Evolutionary conservation across 345 rosid genomes (phyloP).

Genomic region (Rubroshorea leprosula): DNA sequence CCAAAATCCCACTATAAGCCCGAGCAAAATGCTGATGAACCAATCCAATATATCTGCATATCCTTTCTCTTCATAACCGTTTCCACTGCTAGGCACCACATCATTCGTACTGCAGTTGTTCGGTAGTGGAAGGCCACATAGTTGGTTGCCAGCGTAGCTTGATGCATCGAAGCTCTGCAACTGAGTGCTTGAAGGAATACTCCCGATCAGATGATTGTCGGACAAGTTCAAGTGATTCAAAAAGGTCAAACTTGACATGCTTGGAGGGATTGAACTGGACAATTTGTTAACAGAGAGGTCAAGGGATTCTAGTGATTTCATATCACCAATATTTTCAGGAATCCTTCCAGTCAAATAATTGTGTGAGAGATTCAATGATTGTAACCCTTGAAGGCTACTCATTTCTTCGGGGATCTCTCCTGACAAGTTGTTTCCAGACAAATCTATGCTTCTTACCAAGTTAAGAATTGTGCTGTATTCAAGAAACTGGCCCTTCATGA

Average conservation of each 20-base stretch:
- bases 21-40: too few species aligned
- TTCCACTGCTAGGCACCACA: too few species aligned
- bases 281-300: constrained; percentile 20
- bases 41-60: too few species aligned
- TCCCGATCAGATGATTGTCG: constrained; percentile 20
- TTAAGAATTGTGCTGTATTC: constrained; percentile 9
- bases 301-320: constrained; percentile 15
- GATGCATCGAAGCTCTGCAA: too few species aligned
- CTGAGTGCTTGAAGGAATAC: too few species aligned
- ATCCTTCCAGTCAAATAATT: constrained; percentile 18
- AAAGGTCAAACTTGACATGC: constrained; percentile 8
- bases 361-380: constrained; percentile 19
- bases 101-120: too few species aligned
- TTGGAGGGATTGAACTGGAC: constrained; percentile 18
- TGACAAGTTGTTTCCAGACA: constrained; percentile 10
- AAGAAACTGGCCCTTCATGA: constrained; percentile 7
- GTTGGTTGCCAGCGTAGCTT: too few species aligned
- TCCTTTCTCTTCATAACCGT: too few species aligned
- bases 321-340: constrained; percentile 9
- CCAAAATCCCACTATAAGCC: too few species aligned
- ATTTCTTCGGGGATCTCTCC: constrained; percentile 16
- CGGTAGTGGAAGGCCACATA: too few species aligned
- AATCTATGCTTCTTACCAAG: constrained; percentile 14
- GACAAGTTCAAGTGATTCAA: constrained; percentile 22
- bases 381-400: constrained; percentile 2